A percentile compares a stretch with the other conserved stretches of the same genome.
Evolutionary conservation across 208 protist species (phyloP).

Genomic region (Leptomonas seymouri): DNA sequence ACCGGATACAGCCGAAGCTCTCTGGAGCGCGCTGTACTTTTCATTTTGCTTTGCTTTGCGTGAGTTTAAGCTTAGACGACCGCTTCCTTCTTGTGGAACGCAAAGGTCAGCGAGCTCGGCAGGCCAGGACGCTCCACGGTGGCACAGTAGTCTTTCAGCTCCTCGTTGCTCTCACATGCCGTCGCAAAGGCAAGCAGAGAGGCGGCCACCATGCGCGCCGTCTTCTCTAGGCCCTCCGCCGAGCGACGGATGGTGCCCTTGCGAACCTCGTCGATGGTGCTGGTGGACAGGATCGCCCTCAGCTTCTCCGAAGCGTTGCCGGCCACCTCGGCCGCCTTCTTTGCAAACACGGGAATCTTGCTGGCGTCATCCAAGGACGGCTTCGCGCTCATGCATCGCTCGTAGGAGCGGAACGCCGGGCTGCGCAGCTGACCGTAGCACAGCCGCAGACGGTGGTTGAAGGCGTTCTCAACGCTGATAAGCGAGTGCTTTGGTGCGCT

Average conservation of each 20-base stretch:
- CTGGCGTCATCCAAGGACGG: conserved; percentile 41
- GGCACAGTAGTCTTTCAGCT: conserved; percentile 49
- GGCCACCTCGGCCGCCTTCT: conserved; percentile 61
- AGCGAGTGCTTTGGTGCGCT: conserved; percentile 51
- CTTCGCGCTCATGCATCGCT: conserved; percentile 62
- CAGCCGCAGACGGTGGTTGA: conserved; percentile 81
- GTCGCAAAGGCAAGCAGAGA: conserved; percentile 51
- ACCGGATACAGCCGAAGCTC: too few relatives aligned
- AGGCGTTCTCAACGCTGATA: conserved; percentile 67
- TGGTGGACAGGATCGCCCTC: conserved; percentile 41
- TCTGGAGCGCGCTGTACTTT: background rate
- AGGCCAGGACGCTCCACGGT: conserved; percentile 51
- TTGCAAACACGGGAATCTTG: conserved; percentile 50
- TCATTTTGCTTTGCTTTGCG: conserved; percentile 2
- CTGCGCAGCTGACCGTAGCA: conserved; percentile 73
- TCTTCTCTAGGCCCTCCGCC: conserved; percentile 56
- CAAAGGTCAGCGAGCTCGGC: conserved; percentile 47
- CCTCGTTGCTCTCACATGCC: conserved; percentile 54
- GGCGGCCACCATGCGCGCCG: conserved; percentile 47
- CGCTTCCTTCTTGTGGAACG: conserved; percentile 53
- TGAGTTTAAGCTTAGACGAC: conserved; percentile 5
- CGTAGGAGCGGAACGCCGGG: conserved; percentile 73
- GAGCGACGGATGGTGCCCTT: conserved; percentile 34
- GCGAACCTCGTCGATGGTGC: conserved; percentile 37
- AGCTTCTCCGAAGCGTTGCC: conserved; percentile 58